These are phyloP conservation scores for Karstenula rhodostoma DNA, from an alignment of 2,329 filamentous ascomycete genomes.

Conservation along the genomic window DNA sequence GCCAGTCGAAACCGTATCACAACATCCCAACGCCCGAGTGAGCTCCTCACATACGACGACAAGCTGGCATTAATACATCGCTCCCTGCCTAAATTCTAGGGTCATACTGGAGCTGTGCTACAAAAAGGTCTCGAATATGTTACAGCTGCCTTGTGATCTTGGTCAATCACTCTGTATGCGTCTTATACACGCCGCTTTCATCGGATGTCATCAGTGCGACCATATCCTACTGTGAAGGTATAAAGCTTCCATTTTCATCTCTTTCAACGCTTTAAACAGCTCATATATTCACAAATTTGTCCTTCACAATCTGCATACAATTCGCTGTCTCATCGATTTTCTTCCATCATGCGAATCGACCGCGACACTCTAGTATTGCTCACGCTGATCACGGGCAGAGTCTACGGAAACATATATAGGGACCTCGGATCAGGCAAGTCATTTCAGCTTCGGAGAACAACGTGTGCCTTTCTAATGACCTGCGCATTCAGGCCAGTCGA, in stretches of 20 bases:
- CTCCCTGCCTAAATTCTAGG: background rate
- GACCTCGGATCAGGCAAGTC: background rate
- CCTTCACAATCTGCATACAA: background rate
- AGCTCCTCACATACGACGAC: background rate
- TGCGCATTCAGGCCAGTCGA: background rate
- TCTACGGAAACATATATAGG: background rate
- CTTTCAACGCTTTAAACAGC: too few relatives aligned
- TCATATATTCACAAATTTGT: background rate
- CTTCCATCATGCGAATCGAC: conserved; percentile 9
- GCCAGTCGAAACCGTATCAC: background rate
- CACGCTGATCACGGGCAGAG: conserved; percentile 6
- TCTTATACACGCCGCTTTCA: background rate
- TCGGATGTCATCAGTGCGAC: background rate
- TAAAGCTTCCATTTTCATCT: background rate
- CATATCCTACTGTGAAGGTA: background rate
- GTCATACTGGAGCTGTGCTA: background rate
- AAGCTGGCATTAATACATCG: background rate
- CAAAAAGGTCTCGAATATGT: background rate
- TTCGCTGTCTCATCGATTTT: background rate
- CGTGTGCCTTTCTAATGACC: background rate
- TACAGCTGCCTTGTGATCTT: background rate
- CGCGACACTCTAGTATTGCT: background rate
- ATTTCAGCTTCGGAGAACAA: too few relatives aligned
- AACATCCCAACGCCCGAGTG: background rate
- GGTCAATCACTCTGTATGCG: background rate